Percentiles rank a stretch among this genome's conserved stretches.
phyloP scores from a whole-genome alignment of 257 asterid species.

The Fraxinus anomala region DNA sequence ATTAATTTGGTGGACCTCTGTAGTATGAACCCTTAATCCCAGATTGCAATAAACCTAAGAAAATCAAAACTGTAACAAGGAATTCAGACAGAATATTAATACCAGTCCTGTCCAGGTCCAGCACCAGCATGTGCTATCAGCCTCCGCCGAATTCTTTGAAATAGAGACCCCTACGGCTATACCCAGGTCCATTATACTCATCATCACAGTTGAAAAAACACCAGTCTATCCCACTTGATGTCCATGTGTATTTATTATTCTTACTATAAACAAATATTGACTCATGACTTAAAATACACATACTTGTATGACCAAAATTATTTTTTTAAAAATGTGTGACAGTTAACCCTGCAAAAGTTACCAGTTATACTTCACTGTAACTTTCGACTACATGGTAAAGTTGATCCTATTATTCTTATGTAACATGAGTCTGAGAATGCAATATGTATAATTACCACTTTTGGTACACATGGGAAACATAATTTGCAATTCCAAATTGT shows the following conservation, averaged over 20 bases:
- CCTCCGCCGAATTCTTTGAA: constrained; percentile 38
- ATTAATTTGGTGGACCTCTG: constrained; percentile 15
- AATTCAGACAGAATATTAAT: constrained; percentile 4
- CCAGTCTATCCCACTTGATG: background rate
- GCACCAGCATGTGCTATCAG: constrained; percentile 33
- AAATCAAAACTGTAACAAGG: constrained; percentile 26
- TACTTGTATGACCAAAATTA: background rate
- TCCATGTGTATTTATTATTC: background rate
- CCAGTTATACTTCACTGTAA: background rate
- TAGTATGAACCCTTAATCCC: constrained; percentile 35
- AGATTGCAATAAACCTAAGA: constrained; percentile 2
- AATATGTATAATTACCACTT: background rate
- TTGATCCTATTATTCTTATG: background rate
- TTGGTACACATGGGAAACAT: background rate
- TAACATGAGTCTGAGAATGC: too few relatives aligned
- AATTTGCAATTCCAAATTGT: too few relatives aligned
- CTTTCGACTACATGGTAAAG: background rate
- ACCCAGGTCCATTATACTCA: background rate
- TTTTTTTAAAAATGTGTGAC: background rate
- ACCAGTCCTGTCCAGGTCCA: background rate
- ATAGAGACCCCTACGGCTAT: background rate
- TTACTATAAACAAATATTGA: background rate
- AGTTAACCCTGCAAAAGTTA: background rate
- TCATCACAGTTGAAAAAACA: background rate
- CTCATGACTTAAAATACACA: background rate